These are phyloP conservation scores for Chlamydomonas sp. DNA, from an alignment of 139 green algal genomes.

Conservation along the genomic window DNA sequence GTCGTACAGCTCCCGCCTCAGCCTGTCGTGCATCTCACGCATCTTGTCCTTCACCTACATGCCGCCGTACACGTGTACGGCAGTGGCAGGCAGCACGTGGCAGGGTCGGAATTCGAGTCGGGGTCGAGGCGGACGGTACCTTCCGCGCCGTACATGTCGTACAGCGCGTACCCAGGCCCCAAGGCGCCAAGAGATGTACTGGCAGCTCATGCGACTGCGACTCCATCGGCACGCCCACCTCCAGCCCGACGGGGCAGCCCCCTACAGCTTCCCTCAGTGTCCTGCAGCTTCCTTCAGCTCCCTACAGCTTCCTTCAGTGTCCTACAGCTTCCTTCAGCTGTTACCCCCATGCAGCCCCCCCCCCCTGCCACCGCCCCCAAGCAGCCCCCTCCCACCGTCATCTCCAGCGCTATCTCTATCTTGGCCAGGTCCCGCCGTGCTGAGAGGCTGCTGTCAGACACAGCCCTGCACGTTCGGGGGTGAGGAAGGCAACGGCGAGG, in stretches of 20 bases:
- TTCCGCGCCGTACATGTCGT: too few relatives aligned
- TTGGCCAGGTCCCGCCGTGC: slow-evolving; percentile 36
- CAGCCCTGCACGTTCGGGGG: not conserved
- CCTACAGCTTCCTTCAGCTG: too few relatives aligned
- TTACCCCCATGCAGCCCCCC: too few relatives aligned
- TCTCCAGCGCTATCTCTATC: slow-evolving; percentile 38
- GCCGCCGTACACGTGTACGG: too few relatives aligned
- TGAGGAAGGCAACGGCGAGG: not conserved
- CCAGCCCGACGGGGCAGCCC: too few relatives aligned
- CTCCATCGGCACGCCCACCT: too few relatives aligned
- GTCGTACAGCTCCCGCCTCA: slow-evolving; percentile 37
- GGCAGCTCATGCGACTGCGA: too few relatives aligned
- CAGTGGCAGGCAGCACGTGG: not conserved
- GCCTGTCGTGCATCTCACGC: slow-evolving; percentile 21
- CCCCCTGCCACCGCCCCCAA: not conserved
- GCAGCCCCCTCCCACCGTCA: slow-evolving; percentile 8
- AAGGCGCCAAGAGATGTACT: too few relatives aligned
- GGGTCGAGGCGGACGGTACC: not conserved
- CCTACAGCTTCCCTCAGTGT: too few relatives aligned
- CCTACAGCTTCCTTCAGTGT: too few relatives aligned
- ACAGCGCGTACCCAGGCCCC: too few relatives aligned
- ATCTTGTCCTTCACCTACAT: slow-evolving; percentile 34
- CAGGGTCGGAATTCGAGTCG: not conserved
- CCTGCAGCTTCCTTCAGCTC: too few relatives aligned
- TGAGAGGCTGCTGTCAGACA: slow-evolving; percentile 30